phyloP scores from a whole-genome alignment of 352 stramenopile species.

The Phytopythium ostracodes region DNA sequence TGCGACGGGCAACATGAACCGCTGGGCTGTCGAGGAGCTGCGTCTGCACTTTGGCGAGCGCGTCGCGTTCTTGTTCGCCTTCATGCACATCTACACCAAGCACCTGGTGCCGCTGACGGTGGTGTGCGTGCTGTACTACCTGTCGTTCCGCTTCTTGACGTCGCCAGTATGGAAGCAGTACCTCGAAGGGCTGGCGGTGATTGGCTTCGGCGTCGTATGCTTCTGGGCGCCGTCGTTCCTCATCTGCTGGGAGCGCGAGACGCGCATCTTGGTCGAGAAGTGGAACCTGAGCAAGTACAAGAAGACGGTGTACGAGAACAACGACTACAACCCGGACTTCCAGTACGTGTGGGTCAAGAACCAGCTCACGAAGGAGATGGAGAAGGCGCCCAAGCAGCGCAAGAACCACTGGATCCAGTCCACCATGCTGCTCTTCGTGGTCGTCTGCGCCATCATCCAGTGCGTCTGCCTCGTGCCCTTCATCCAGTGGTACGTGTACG shows the following conservation, averaged over 20 bases:
- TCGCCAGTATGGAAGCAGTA: slow-evolving; percentile 67
- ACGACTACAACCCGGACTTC: slow-evolving; percentile 83
- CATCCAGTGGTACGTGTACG: slow-evolving; percentile 89
- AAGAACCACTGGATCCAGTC: slow-evolving; percentile 85
- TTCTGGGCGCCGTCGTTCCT: slow-evolving; percentile 84
- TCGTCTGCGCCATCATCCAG: slow-evolving; percentile 70
- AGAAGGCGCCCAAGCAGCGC: slow-evolving; percentile 80
- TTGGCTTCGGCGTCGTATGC: slow-evolving; percentile 69
- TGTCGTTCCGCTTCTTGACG: slow-evolving; percentile 61
- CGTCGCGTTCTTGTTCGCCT: slow-evolving; percentile 87
- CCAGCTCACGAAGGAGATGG: slow-evolving; percentile 84
- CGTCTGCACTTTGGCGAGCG: slow-evolving; percentile 85
- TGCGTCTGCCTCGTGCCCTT: slow-evolving; percentile 83
- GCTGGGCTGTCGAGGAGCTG: slow-evolving; percentile 83
- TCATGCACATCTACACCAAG: slow-evolving; percentile 91
- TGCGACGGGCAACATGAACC: slow-evolving; percentile 71
- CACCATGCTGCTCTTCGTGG: slow-evolving; percentile 84
- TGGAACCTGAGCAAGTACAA: slow-evolving; percentile 88
- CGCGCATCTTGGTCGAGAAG: slow-evolving; percentile 83
- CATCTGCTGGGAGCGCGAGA: slow-evolving; percentile 84
- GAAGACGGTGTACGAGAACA: slow-evolving; percentile 86
- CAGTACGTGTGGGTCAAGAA: slow-evolving; percentile 87
- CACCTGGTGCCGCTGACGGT: slow-evolving; percentile 68
- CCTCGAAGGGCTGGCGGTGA: slow-evolving; percentile 55
- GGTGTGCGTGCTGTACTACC: slow-evolving; percentile 69